Base-by-base conservation (phyloP, 495 filamentous ascomycete species). In the Penicillium daleae region DNA sequence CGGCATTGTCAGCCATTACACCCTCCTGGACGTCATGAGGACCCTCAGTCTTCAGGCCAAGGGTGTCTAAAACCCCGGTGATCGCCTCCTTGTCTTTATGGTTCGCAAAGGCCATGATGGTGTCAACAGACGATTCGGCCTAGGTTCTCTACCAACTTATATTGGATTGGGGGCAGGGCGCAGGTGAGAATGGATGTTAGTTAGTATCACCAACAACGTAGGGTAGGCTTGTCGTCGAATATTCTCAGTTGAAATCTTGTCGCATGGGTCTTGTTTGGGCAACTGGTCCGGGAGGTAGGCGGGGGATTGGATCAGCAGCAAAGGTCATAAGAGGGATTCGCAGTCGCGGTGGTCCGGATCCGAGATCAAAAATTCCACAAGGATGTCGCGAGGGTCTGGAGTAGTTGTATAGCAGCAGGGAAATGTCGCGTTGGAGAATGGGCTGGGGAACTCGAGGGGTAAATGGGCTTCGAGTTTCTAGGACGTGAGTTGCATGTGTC, bases 1-100 rank as follows among this genome's bases (percentile, higher is more conserved):
- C 70, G 21, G 66, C 70, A 51, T 72, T 72, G 21, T 62, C 61
- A 8, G 70, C 65, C 52, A 72, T 66, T 56, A 72, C 8, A 27
- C 70, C 70, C 35, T 70, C 67, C 24, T 70, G 67, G n/a, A 70
- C 64, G 60, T 70, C 67, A 22, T 65, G 61, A 10, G 57, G 67
- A 12, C 56, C 66, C 37, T 27, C 40, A 5, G 52, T 33, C 56
- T 69, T 69, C 0, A 66, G 27, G 8, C 66, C 63, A 3, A 63
- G 39, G 1, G 66, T 51, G 46, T 57, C 57, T 4, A 64, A n/a
- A 46, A 69, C 64, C 8, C 64, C 64, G 21, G 57, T 44, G 27
- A 26, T 48, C n/a, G 55, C 37, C n/a, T 49, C 61, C 35, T 69
- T 66, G 19, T 69, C 67, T 52, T 66, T 57, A 37, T 26, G 32